Evolutionary conservation across 2,329 filamentous ascomycete species (phyloP).

Genomic region (Trichoderma sp.): DNA sequence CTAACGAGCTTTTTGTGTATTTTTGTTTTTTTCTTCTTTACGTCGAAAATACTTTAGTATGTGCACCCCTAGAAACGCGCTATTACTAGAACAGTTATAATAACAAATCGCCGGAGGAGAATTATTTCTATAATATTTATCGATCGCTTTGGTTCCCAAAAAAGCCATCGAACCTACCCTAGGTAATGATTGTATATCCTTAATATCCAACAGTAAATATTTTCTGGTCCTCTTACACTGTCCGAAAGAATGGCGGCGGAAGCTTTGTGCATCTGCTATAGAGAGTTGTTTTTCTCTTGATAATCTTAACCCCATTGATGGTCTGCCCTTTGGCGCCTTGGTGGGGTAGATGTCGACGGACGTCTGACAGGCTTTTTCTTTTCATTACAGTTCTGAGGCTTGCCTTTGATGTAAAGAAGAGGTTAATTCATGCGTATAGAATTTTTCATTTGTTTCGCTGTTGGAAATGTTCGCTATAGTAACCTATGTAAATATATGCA

Average conservation of each 20-base stretch:
- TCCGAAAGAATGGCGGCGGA: slow-evolving; percentile 59
- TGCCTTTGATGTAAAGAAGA: slow-evolving; percentile 52
- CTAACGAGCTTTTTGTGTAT: slow-evolving; percentile 31
- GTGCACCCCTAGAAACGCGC: slow-evolving; percentile 34
- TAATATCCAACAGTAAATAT: slow-evolving; percentile 85
- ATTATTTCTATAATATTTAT: slow-evolving; percentile 99
- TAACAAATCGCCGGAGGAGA: slow-evolving; percentile 52
- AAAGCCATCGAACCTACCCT: slow-evolving; percentile 92
- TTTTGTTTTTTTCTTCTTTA: slow-evolving; percentile 52
- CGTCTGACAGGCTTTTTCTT: slow-evolving; percentile 77
- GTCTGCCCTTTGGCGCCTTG: slow-evolving; percentile 74
- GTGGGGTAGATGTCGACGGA: slow-evolving; percentile 80
- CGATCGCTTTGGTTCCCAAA: slow-evolving; percentile 87
- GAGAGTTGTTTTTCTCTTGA: slow-evolving; percentile 67
- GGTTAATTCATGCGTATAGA: too few relatives aligned
- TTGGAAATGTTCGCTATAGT: too few relatives aligned
- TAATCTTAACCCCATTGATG: slow-evolving; percentile 80
- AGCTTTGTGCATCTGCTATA: slow-evolving; percentile 51
- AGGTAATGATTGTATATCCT: slow-evolving; percentile 89
- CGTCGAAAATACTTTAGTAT: slow-evolving; percentile 61
- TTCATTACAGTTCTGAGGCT: slow-evolving; percentile 53
- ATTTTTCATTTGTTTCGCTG: too few relatives aligned
- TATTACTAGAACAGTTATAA: background rate
- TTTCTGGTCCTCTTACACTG: slow-evolving; percentile 56
- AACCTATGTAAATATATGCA: too few relatives aligned